These are phyloP conservation scores for Phytophthora pseudosyringae DNA, from an alignment of 352 stramenopile genomes.

Conservation along the genomic window DNA sequence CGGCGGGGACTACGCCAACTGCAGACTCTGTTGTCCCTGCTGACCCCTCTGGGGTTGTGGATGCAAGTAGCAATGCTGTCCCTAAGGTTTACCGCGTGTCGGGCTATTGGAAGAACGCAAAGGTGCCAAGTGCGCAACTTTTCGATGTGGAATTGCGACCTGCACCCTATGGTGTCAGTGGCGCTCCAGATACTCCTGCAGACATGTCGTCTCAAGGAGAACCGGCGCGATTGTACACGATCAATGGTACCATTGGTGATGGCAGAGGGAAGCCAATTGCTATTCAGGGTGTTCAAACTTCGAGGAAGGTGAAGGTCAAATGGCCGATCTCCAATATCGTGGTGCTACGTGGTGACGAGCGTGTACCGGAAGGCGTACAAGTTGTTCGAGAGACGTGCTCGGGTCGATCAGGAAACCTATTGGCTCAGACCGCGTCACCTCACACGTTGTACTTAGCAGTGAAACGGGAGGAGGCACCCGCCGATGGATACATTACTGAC, in stretches of 20 bases:
- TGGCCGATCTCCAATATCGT: conserved; percentile 81
- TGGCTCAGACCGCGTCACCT: conserved; percentile 76
- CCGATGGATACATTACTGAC: conserved; percentile 65
- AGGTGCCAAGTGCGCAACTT: conserved; percentile 74
- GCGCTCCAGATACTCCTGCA: conserved; percentile 18
- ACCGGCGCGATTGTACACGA: conserved; percentile 37
- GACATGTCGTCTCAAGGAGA: conserved; percentile 29
- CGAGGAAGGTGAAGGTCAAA: conserved; percentile 64
- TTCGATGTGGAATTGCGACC: conserved; percentile 78
- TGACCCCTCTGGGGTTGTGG: conserved; percentile 5
- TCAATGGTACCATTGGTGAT: conserved; percentile 81
- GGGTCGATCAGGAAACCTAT: conserved; percentile 69
- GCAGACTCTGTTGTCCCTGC: conserved; percentile 18
- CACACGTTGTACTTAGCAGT: conserved; percentile 80
- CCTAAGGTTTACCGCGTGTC: conserved; percentile 56
- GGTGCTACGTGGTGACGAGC: conserved; percentile 76
- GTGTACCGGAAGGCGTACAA: conserved; percentile 71
- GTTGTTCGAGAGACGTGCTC: conserved; percentile 77
- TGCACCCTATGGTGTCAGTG: conserved; percentile 23
- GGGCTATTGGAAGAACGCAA: conserved; percentile 78
- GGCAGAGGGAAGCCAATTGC: conserved; percentile 55
- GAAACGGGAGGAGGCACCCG: conserved; percentile 62
- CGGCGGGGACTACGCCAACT: conserved; percentile 18
- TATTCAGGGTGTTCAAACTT: conserved; percentile 70
- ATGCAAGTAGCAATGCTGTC: conserved; percentile 6